These are phyloP conservation scores for Pulveroboletus ravenelii DNA, from an alignment of 768 basidiomycete species.

Conservation along the genomic window DNA sequence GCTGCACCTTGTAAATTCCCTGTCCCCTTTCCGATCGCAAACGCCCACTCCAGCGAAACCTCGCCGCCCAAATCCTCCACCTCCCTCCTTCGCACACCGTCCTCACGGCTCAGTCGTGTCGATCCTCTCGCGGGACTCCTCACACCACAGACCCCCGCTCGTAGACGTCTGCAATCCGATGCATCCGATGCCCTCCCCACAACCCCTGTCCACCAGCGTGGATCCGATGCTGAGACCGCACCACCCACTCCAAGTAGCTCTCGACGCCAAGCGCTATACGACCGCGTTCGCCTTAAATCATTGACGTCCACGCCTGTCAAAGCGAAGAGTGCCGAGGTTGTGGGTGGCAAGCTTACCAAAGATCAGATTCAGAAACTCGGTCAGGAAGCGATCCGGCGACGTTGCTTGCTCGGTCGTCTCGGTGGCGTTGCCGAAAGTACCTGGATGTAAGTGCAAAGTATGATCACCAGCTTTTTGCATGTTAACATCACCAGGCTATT, in stretches of 20 bases:
- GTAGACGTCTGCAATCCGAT: conserved; percentile 43
- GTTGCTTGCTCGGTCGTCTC: conserved; percentile 73
- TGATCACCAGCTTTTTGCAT: not conserved
- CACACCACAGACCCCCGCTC: conserved; percentile 36
- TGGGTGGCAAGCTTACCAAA: conserved; percentile 48
- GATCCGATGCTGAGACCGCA: conserved; percentile 48
- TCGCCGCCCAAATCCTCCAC: conserved; percentile 46
- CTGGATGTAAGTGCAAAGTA: conserved; percentile 61
- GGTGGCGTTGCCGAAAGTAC: conserved; percentile 80
- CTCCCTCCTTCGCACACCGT: conserved; percentile 64
- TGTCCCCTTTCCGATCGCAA: conserved; percentile 45
- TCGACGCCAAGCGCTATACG: conserved; percentile 74
- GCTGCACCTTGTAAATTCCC: conserved; percentile 11
- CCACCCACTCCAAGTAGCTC: conserved; percentile 70
- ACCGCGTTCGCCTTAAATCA: conserved; percentile 72
- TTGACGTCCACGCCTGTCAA: conserved; percentile 66
- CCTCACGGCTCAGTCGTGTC: conserved; percentile 37
- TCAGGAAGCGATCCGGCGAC: conserved; percentile 73
- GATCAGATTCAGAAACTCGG: conserved; percentile 67
- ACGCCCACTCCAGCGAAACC: conserved; percentile 29
- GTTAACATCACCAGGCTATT: conserved; percentile 48
- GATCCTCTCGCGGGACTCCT: conserved; percentile 35
- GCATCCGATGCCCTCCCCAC: conserved; percentile 43
- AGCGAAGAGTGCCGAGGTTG: conserved; percentile 35
- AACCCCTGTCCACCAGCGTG: conserved; percentile 64